Percentiles rank a stretch among this genome's conserved stretches.
Conservation (phyloP, 768 basidiomycete genomes). For the Suillus cothurnatus region DNA sequence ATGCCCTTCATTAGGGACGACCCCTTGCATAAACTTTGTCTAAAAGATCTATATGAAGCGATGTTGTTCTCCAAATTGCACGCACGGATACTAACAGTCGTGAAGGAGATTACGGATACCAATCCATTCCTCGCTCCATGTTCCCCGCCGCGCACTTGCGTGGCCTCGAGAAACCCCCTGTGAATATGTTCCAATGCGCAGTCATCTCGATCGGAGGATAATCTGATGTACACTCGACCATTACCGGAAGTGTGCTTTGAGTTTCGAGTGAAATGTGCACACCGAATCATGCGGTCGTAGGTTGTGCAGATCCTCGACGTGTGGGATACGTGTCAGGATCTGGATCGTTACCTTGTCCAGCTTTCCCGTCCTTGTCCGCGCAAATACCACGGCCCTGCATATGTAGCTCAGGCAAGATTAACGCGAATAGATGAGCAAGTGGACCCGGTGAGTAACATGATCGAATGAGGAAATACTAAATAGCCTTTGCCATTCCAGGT, state of each 20-base stretch:
- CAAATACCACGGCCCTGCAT: neutral
- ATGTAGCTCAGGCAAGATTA: slow-evolving; percentile 9
- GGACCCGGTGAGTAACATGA: slow-evolving; percentile 10
- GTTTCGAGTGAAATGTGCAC: neutral
- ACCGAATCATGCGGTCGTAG: neutral
- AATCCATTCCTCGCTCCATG: neutral
- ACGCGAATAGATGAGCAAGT: slow-evolving; percentile 6
- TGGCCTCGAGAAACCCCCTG: neutral
- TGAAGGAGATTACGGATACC: neutral
- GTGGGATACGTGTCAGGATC: slow-evolving; percentile 2
- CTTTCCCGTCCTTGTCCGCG: neutral
- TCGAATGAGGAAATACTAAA: slow-evolving; percentile 20
- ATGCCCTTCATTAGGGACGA: neutral
- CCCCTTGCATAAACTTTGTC: neutral
- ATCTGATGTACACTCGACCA: neutral
- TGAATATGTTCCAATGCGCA: neutral
- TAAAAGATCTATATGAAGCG: neutral
- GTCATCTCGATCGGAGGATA: neutral
- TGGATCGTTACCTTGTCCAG: neutral
- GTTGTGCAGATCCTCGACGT: slow-evolving; percentile 1
- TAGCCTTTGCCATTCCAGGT: slow-evolving; percentile 16
- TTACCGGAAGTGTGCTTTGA: neutral
- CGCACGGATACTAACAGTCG: neutral
- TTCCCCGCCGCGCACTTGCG: neutral
- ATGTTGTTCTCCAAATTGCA: neutral